Percentiles rank a stretch among this genome's conserved stretches.
Conservation (phyloP, 2,329 filamentous ascomycete species). For the Cercospora nicotianae region DNA sequence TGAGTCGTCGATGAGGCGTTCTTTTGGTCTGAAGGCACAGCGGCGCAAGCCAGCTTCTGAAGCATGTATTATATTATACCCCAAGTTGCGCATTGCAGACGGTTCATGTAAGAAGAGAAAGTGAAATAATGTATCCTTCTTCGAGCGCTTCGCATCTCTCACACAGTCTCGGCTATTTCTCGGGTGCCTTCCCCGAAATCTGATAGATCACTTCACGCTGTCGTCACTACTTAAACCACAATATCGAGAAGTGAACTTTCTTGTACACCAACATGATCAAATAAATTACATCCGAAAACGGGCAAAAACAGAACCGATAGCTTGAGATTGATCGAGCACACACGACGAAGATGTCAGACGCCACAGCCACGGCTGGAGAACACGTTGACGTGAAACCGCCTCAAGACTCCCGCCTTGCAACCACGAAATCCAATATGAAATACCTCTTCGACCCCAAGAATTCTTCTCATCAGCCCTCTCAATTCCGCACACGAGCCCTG, state of each 20-base stretch:
- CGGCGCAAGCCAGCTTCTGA: background rate
- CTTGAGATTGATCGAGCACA: background rate
- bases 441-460: slow-evolving; percentile 19
- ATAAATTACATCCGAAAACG: background rate
- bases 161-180: background rate
- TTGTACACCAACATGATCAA: background rate
- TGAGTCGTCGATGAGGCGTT: background rate
- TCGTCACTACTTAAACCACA: background rate
- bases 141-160: background rate
- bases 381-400: background rate
- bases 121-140: background rate
- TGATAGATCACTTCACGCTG: background rate
- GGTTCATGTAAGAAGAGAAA: background rate
- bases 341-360: background rate
- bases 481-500: slow-evolving; percentile 43
- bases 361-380: background rate
- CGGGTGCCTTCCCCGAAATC: background rate
- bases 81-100: background rate
- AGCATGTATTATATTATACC: slow-evolving; percentile 5
- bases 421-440: slow-evolving; percentile 14
- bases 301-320: background rate
- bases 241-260: background rate
- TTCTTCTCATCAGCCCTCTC: slow-evolving; percentile 30
- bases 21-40: background rate
- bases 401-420: background rate